These are phyloP conservation scores for Globisporangium lucens DNA, from an alignment of 352 stramenopile species.

Conservation along the genomic window DNA sequence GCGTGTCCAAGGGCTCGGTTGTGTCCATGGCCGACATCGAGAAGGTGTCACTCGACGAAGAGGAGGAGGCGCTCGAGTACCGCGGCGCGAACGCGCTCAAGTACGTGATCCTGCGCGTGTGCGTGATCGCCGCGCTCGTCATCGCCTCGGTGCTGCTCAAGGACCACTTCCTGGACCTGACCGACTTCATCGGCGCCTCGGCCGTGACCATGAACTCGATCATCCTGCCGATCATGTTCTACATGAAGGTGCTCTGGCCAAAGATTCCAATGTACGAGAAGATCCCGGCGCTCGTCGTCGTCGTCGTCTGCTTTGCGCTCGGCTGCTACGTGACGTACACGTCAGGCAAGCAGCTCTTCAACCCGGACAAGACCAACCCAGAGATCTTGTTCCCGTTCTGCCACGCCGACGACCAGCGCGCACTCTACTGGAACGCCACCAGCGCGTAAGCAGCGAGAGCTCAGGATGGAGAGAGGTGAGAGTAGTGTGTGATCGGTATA, in stretches of 20 bases:
- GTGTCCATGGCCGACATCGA: conserved; percentile 19
- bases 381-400: conserved; percentile 20
- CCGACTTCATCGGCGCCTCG: conserved; percentile 29
- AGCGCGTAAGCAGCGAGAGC: not conserved
- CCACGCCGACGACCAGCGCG: conserved; percentile 13
- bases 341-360: conserved; percentile 23
- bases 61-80: conserved; percentile 11
- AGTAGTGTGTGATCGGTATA: not conserved
- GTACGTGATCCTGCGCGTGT: conserved; percentile 19
- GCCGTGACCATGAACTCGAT: conserved; percentile 25
- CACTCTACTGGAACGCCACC: conserved; percentile 20
- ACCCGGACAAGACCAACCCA: conserved; percentile 10
- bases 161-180: conserved; percentile 22
- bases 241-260: conserved; percentile 22
- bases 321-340: conserved; percentile 29
- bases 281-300: conserved; percentile 15
- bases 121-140: conserved; percentile 19
- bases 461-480: not conserved
- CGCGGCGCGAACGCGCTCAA: conserved; percentile 16
- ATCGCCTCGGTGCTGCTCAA: conserved; percentile 18
- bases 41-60: not conserved
- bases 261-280: conserved; percentile 24
- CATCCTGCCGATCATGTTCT: conserved; percentile 27
- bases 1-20: conserved; percentile 12
- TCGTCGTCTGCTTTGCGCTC: conserved; percentile 20